A percentile compares a stretch with the other conserved stretches of the same genome.
Evolutionary conservation across 768 basidiomycete species (phyloP).

Genomic region (Boletus huronensis): DNA sequence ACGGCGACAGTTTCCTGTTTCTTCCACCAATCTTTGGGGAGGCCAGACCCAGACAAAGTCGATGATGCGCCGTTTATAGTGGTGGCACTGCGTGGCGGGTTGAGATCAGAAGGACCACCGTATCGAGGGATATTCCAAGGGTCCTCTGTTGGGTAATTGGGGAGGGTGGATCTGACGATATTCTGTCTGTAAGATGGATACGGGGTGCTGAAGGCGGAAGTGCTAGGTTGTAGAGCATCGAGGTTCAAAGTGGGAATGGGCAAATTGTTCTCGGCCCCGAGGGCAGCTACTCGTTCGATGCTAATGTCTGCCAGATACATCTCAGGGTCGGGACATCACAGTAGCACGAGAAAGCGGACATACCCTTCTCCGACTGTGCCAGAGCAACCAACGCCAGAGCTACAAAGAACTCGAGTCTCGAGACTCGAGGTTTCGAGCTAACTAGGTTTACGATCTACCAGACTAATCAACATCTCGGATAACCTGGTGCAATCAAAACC

Average conservation of each 20-base stretch:
- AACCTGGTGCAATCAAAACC: neutral
- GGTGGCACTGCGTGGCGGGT: conserved; percentile 19
- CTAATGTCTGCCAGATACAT: conserved; percentile 54
- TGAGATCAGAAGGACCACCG: conserved; percentile 25
- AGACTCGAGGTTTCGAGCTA: conserved; percentile 74
- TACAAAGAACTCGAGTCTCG: conserved; percentile 88
- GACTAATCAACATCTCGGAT: conserved; percentile 4
- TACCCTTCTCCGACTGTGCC: conserved; percentile 80
- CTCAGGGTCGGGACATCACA: neutral
- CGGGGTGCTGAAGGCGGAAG: conserved; percentile 46
- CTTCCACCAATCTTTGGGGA: conserved; percentile 86
- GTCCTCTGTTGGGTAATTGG: conserved; percentile 61
- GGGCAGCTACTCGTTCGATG: conserved; percentile 75
- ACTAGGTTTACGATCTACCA: conserved; percentile 85
- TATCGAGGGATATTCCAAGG: conserved; percentile 54
- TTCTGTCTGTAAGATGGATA: conserved; percentile 43
- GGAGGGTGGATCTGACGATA: conserved; percentile 42
- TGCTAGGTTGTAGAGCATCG: conserved; percentile 48
- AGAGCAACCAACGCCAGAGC: conserved; percentile 84
- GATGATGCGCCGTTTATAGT: conserved; percentile 48
- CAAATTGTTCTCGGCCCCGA: conserved; percentile 74
- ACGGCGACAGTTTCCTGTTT: conserved; percentile 70
- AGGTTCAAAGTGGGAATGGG: conserved; percentile 73
- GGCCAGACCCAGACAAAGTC: conserved; percentile 63
- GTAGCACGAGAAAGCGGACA: conserved; percentile 9